Percentiles rank a stretch among this genome's conserved stretches.
Evolutionary conservation across 2,329 filamentous ascomycete genomes (phyloP).

Genomic region (Aspergillus intermedius): DNA sequence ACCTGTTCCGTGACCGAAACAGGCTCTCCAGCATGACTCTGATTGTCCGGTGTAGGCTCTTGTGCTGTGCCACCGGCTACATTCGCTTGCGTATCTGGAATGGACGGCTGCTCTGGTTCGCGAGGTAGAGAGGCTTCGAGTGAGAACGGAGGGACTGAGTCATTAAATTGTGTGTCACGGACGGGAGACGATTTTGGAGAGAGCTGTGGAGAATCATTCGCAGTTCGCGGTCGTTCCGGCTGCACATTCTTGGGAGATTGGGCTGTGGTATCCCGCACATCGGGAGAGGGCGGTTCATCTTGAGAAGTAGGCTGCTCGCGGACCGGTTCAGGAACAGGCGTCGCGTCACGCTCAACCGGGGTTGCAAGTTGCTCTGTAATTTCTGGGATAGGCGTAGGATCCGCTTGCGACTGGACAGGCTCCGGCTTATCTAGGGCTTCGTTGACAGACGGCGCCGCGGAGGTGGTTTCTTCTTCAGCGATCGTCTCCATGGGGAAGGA

Average conservation of each 20-base stretch:
- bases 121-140: too few species aligned
- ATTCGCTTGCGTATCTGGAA: too few species aligned
- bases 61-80: too few species aligned
- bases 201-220: neutral
- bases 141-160: too few species aligned
- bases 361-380: too few species aligned
- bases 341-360: too few species aligned
- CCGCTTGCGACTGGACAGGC: neutral
- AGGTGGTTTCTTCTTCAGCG: conserved; percentile 16
- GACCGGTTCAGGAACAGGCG: neutral
- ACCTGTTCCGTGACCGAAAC: too few species aligned
- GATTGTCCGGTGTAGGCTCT: too few species aligned
- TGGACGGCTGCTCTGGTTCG: too few species aligned
- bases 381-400: neutral
- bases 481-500: conserved; percentile 17
- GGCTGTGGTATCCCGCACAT: neutral
- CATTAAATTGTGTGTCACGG: too few species aligned
- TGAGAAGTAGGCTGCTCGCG: neutral
- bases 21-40: too few species aligned
- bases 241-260: neutral
- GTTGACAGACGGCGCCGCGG: neutral
- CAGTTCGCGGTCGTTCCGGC: neutral
- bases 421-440: neutral
- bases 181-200: too few species aligned
- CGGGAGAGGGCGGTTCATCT: neutral